A percentile compares a stretch with the other conserved stretches of the same genome.
These are phyloP conservation scores for Bidens hawaiensis DNA, from an alignment of 140 eudicot genomes.

Conservation along the genomic window DNA sequence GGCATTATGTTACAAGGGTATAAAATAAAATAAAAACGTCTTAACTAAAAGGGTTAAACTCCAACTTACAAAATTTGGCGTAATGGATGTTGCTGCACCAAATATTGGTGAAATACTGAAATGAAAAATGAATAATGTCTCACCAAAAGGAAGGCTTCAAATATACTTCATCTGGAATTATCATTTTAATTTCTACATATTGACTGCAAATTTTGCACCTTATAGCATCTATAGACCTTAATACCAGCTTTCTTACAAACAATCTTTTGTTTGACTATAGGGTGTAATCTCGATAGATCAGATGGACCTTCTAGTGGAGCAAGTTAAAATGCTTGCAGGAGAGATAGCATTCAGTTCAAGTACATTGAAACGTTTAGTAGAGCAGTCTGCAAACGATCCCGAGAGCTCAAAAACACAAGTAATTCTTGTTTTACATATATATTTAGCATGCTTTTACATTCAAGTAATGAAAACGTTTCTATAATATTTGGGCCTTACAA, in stretches of 20 bases:
- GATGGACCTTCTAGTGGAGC: slow-evolving; percentile 93
- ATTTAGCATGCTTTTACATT: not conserved
- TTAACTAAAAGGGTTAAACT: not conserved
- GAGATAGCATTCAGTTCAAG: slow-evolving; percentile 95
- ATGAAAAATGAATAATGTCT: not conserved
- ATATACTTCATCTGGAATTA: not conserved
- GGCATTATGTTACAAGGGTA: not conserved
- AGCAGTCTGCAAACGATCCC: slow-evolving; percentile 83
- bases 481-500: not conserved
- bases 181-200: not conserved
- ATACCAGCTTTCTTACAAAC: not conserved
- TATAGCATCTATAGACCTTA: not conserved
- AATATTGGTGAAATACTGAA: not conserved
- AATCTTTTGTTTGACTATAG: slow-evolving; percentile 36
- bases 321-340: slow-evolving; percentile 98
- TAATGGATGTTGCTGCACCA: not conserved
- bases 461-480: not conserved
- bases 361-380: slow-evolving; percentile 84
- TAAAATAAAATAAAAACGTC: too few species aligned
- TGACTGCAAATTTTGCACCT: not conserved
- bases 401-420: slow-evolving; percentile 75
- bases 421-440: slow-evolving; percentile 7
- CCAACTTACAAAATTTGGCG: not conserved
- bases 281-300: slow-evolving; percentile 67
- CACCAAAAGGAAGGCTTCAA: too few species aligned